Evolutionary conservation across 306 rosid genomes (phyloP).

Genomic region (Acacia confusa): DNA sequence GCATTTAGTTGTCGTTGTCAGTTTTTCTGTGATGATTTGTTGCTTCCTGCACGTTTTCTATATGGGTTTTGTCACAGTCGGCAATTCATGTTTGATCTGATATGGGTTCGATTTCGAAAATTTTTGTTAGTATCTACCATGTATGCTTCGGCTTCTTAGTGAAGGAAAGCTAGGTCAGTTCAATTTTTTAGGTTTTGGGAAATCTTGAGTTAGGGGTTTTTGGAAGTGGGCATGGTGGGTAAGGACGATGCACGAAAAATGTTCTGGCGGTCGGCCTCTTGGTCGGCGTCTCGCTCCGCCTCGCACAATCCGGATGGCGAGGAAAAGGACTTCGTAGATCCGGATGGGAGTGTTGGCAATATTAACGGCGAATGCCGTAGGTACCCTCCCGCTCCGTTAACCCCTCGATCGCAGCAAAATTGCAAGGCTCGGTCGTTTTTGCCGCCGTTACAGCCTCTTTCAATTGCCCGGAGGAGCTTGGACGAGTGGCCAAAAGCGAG

Average conservation of each 20-base stretch:
- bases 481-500: slow-evolving; percentile 99
- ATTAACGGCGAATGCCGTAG: slow-evolving; percentile 49
- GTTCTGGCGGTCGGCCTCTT: slow-evolving; percentile 77
- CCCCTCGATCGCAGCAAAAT: slow-evolving; percentile 92
- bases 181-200: slow-evolving; percentile 12
- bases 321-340: slow-evolving; percentile 54
- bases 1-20: neutral
- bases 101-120: slow-evolving; percentile 35
- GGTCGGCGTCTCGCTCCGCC: slow-evolving; percentile 65
- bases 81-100: slow-evolving; percentile 1
- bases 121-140: slow-evolving; percentile 29
- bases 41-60: neutral
- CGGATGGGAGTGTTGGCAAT: slow-evolving; percentile 42
- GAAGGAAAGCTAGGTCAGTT: slow-evolving; percentile 12
- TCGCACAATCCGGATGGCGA: slow-evolving; percentile 32
- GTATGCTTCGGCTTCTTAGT: slow-evolving; percentile 7
- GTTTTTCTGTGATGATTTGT: neutral
- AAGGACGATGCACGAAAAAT: slow-evolving; percentile 61
- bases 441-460: slow-evolving; percentile 89
- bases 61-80: neutral
- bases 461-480: slow-evolving; percentile 92
- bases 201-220: slow-evolving; percentile 11
- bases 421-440: slow-evolving; percentile 81
- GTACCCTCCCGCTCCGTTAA: slow-evolving; percentile 78
- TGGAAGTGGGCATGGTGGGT: slow-evolving; percentile 63